Conservation (phyloP, 2,329 filamentous ascomycete species). For the Sphaerulina musiva region DNA sequence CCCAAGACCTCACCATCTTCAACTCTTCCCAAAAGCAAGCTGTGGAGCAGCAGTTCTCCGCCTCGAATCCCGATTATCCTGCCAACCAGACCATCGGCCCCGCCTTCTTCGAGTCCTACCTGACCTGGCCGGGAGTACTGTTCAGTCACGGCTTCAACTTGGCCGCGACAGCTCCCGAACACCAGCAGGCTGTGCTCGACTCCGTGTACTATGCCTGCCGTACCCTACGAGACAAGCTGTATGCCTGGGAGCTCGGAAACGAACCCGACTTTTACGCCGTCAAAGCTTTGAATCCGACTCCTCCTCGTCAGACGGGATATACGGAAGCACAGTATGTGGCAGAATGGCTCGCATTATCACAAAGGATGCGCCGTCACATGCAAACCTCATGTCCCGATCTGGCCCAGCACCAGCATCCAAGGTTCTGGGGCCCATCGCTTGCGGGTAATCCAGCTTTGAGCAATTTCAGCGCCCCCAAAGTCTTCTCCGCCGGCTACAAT, state of each 20-base stretch:
- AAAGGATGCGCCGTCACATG: conserved; percentile 44
- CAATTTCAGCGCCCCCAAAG: conserved; percentile 44
- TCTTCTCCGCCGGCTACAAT: conserved; percentile 50
- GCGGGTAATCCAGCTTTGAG: conserved; percentile 43
- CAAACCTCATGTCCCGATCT: conserved; percentile 47
- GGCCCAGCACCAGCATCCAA: conserved; percentile 36
- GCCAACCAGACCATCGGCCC: conserved; percentile 55
- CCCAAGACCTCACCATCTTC: conserved; percentile 58
- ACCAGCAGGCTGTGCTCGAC: conserved; percentile 47
- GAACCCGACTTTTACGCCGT: conserved; percentile 55
- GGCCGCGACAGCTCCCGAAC: conserved; percentile 47
- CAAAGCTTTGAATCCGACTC: conserved; percentile 46
- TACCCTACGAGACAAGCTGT: conserved; percentile 48
- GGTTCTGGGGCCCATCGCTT: conserved; percentile 54
- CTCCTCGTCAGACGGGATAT: conserved; percentile 43
- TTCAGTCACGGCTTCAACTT: conserved; percentile 59
- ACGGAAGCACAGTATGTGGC: conserved; percentile 50
- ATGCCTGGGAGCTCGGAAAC: conserved; percentile 58
- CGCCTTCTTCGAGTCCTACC: conserved; percentile 58
- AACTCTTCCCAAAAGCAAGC: conserved; percentile 47
- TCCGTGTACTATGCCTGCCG: conserved; percentile 54
- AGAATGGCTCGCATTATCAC: conserved; percentile 54
- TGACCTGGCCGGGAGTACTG: conserved; percentile 49
- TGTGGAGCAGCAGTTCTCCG: conserved; percentile 49
- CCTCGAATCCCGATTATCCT: conserved; percentile 51